Base-by-base conservation (phyloP, 192 early-diverging fungal genomes). In the Backusella psychrophila region DNA sequence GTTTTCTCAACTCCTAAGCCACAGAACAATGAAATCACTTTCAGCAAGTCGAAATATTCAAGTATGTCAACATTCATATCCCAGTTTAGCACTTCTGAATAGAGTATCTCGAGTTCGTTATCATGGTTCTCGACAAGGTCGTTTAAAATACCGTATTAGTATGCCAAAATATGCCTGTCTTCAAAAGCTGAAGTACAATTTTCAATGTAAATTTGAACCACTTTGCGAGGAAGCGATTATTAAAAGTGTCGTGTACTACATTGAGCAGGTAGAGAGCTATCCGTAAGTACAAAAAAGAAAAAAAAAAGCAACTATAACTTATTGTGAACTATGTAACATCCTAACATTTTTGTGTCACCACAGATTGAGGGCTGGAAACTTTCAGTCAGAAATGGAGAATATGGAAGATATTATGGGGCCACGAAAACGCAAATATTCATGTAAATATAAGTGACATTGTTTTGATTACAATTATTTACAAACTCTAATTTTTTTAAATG, bases 181-280 rank as follows among this genome's bases (percentile, higher is more conserved):
- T 41, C 68, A 69, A 69, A 36, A 69, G 1, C 12, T 8, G 19
- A 69, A 38, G 41, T 69, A 39, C 12, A 36, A 69, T 11, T 69
- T 69, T 9, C n/a, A 39, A 23, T 69, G 68, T 21, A 69, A 38
- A 21, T 69, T 69, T 26, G 68, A 69, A 12, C 12, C 68, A 69
- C 19, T 69, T 11, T 23, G 35, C 19, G 35, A 39, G 8, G 68
- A 69, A 21, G 34, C 35, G 11, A 69, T 7, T 23, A 41, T 69
- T 41, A 19, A 38, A 69, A 39, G 35, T 41, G n/a, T 69, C 0
- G 35, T 41, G 8, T 26, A 39, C 11, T 69, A 39, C 23, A 39
- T 69, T 12, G 68, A 69, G 17, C 68, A 69, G 36, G 19, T 17
- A 39, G 68, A 69, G n/a, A 39, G 6, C 1, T 69, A 69, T 38